These are phyloP conservation scores for Ganoderma resinaceum DNA, from an alignment of 1,284 basidiomycete species.

Conservation along the genomic window DNA sequence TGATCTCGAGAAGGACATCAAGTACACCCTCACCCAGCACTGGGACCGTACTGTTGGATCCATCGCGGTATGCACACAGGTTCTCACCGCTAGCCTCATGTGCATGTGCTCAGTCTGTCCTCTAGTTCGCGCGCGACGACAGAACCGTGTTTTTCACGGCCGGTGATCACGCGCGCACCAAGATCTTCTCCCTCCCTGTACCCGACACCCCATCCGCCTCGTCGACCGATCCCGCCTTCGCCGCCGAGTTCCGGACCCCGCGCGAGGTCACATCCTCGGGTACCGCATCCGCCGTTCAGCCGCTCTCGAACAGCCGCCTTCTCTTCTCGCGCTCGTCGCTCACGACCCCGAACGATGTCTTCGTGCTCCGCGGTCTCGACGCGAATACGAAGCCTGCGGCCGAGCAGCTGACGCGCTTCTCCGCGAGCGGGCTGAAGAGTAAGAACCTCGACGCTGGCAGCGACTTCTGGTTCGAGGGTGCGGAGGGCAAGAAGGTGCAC, in stretches of 20 bases:
- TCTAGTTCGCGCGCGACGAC: constrained; percentile 77
- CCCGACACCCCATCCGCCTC: constrained; percentile 65
- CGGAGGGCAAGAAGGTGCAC: constrained; percentile 73
- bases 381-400: constrained; percentile 40
- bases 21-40: constrained; percentile 74
- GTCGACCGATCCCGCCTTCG: constrained; percentile 56
- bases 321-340: constrained; percentile 75
- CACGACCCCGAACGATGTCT: constrained; percentile 78
- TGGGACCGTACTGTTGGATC: constrained; percentile 85
- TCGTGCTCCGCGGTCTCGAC: constrained; percentile 57
- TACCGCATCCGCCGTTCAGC: constrained; percentile 65
- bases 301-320: constrained; percentile 63
- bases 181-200: constrained; percentile 74
- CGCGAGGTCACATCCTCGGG: constrained; percentile 63
- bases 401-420: constrained; percentile 68
- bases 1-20: constrained; percentile 69
- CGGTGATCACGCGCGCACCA: constrained; percentile 77
- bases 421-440: constrained; percentile 59
- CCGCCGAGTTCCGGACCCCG: constrained; percentile 58
- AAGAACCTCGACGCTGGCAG: constrained; percentile 69
- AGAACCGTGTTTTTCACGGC: constrained; percentile 76
- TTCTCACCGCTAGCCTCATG: background rate
- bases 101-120: background rate
- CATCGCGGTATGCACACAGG: constrained; percentile 54
- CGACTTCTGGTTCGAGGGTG: constrained; percentile 89